Conservation (phyloP, 352 stramenopile species). For the Pythium utonaiense region DNA sequence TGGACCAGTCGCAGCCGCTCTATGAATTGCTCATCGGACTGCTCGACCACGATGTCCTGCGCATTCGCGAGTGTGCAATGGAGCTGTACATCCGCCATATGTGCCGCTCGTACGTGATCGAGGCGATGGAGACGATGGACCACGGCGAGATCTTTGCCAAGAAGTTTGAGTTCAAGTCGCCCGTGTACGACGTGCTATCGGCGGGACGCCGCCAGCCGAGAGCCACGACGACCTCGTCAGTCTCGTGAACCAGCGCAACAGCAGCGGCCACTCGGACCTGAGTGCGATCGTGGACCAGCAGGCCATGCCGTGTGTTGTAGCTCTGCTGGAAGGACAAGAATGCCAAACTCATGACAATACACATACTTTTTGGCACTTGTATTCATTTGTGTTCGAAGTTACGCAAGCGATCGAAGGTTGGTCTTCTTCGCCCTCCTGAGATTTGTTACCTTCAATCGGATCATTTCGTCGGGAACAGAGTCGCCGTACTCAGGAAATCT, state of each 20-base stretch:
- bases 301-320: too few species aligned
- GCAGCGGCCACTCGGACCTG: constrained; percentile 44
- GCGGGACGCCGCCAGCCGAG: constrained; percentile 71
- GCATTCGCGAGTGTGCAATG: constrained; percentile 68
- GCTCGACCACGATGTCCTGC: constrained; percentile 61
- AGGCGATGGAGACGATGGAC: constrained; percentile 77
- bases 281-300: constrained; percentile 29
- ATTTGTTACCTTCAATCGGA: too few species aligned
- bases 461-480: too few species aligned
- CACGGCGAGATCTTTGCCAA: constrained; percentile 68
- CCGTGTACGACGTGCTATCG: constrained; percentile 70
- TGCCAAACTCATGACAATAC: constrained; percentile 93
- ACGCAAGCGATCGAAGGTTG: too few species aligned
- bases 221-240: constrained; percentile 81
- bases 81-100: constrained; percentile 84
- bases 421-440: too few species aligned
- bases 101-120: constrained; percentile 84
- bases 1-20: constrained; percentile 83
- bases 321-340: constrained; percentile 96
- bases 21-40: constrained; percentile 84
- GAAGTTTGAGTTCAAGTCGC: constrained; percentile 86
- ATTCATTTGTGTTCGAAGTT: too few species aligned
- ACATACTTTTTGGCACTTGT: too few species aligned
- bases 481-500: too few species aligned
- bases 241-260: constrained; percentile 50